Conservation (phyloP, 2,329 filamentous ascomycete species). For the Stylonectria norvegica region DNA sequence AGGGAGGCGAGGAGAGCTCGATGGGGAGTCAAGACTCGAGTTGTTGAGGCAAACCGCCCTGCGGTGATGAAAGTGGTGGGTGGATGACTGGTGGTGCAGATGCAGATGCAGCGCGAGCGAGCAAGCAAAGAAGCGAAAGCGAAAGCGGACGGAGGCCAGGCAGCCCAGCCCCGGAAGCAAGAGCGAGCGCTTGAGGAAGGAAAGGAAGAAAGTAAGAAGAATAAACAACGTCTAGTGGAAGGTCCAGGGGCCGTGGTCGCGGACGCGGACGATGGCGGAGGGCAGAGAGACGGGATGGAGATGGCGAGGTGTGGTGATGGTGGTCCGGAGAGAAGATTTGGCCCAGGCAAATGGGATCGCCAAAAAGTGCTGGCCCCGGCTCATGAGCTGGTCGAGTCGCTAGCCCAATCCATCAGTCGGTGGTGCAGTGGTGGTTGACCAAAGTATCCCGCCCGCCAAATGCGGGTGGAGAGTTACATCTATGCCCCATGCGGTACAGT, state of each 20-base stretch:
- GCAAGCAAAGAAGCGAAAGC: constrained; percentile 20
- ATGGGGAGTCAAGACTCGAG: constrained; percentile 12
- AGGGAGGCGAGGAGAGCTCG: constrained; percentile 14
- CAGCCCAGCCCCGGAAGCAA: constrained; percentile 14
- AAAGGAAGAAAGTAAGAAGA: constrained; percentile 13
- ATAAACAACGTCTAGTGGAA: constrained; percentile 3
- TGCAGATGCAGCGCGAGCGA: constrained; percentile 8
- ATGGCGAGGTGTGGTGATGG: constrained; percentile 24
- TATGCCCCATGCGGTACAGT: not conserved
- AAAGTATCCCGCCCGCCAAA: constrained; percentile 18
- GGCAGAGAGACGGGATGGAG: constrained; percentile 2
- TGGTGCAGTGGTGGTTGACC: not conserved
- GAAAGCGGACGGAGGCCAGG: constrained; percentile 13
- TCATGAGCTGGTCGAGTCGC: constrained; percentile 21
- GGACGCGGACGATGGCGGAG: not conserved
- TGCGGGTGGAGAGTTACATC: constrained; percentile 21
- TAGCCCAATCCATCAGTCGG: constrained; percentile 18
- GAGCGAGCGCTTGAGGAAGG: constrained; percentile 24
- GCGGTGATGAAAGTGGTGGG: constrained; percentile 20
- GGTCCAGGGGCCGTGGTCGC: not conserved
- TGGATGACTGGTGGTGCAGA: not conserved
- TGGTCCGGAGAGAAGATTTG: constrained; percentile 32
- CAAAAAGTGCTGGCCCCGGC: constrained; percentile 28
- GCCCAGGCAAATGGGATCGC: constrained; percentile 28
- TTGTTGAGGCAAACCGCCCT: constrained; percentile 26